Conservation (phyloP, 441 rosid species). For the Adansonia madagascariensis region DNA sequence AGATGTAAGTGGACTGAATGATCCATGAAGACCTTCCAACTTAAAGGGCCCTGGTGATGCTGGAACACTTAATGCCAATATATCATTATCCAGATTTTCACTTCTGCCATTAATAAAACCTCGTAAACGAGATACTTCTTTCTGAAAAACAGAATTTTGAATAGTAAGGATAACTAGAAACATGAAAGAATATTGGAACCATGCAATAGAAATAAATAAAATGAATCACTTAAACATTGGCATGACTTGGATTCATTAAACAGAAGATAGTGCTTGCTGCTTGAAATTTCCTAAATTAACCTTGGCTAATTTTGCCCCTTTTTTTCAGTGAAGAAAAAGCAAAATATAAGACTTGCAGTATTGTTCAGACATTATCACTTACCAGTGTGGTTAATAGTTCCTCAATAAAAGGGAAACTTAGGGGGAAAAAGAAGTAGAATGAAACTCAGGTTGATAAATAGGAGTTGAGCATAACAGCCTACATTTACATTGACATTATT, state of each 20-base stretch:
- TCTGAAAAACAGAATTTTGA: constrained; percentile 50
- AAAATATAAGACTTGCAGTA: background rate
- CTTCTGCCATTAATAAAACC: constrained; percentile 59
- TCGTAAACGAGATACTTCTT: constrained; percentile 76
- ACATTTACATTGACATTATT: background rate
- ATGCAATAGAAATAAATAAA: background rate
- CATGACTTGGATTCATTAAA: background rate
- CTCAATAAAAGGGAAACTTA: background rate
- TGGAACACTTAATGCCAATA: constrained; percentile 49
- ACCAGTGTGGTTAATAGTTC: background rate
- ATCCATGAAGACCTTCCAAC: constrained; percentile 78
- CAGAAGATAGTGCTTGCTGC: background rate
- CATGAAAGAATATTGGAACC: background rate
- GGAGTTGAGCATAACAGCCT: background rate
- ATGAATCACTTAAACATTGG: background rate
- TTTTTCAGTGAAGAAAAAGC: background rate
- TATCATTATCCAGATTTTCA: constrained; percentile 61
- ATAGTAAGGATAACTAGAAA: constrained; percentile 24
- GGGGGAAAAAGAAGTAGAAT: background rate
- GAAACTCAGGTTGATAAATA: constrained; percentile 8
- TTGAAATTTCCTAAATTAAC: background rate
- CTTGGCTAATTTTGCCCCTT: background rate
- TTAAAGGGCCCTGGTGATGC: constrained; percentile 76
- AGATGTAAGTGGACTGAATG: constrained; percentile 74
- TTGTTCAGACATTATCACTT: background rate